These are phyloP conservation scores for Cryomyces minteri DNA, from an alignment of 495 filamentous ascomycete species.

Conservation along the genomic window DNA sequence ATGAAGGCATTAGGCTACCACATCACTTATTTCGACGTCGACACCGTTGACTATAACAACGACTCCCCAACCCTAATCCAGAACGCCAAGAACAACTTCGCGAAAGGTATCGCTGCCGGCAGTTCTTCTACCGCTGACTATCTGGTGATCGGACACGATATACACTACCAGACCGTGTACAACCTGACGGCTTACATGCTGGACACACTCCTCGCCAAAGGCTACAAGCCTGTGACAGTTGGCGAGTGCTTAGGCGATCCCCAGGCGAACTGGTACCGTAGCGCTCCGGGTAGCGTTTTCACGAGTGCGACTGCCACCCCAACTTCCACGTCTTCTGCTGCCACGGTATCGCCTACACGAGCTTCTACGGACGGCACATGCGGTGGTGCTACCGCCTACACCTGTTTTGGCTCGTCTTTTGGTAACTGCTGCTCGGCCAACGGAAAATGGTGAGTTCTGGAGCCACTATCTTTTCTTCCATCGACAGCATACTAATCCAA, in stretches of 20 bases:
- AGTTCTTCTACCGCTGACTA: constrained; percentile 29
- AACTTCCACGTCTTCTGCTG: constrained; percentile 5
- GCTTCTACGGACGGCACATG: constrained; percentile 20
- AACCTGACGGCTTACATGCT: constrained; percentile 65
- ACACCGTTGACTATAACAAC: constrained; percentile 63
- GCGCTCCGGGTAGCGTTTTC: not conserved
- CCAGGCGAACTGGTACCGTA: constrained; percentile 50
- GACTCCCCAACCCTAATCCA: constrained; percentile 41
- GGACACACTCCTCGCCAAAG: constrained; percentile 30
- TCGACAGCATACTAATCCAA: too few relatives aligned
- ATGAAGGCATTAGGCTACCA: constrained; percentile 58
- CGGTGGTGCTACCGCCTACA: constrained; percentile 4
- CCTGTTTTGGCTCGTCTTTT: constrained; percentile 4
- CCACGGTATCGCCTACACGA: constrained; percentile 13
- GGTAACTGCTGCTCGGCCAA: constrained; percentile 5
- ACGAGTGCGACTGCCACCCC: not conserved
- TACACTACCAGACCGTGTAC: constrained; percentile 56
- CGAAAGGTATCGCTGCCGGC: constrained; percentile 27
- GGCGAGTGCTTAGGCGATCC: constrained; percentile 61
- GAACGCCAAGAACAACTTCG: constrained; percentile 53
- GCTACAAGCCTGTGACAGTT: constrained; percentile 50
- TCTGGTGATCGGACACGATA: constrained; percentile 63
- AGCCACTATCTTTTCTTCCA: not conserved
- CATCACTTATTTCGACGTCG: constrained; percentile 53
- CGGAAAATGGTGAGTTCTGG: constrained; percentile 1